Conservation (phyloP, 2,329 filamentous ascomycete species). For the Epichloe uncinata region DNA sequence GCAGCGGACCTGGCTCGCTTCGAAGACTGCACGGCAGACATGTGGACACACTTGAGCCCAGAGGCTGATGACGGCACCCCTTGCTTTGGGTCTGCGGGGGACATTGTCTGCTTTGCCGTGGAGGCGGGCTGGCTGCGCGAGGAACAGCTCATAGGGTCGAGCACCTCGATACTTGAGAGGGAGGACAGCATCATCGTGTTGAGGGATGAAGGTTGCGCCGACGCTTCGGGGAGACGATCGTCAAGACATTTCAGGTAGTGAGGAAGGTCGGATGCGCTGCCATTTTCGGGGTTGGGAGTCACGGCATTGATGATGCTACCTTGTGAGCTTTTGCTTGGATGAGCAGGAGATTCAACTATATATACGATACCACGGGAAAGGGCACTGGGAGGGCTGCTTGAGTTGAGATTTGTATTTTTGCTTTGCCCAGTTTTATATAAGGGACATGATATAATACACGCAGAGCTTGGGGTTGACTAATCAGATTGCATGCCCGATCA, state of each 20-base stretch:
- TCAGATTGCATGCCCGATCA: no score
- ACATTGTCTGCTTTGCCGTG: constrained; percentile 42
- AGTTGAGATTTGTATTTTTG: not conserved
- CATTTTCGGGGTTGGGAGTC: no score
- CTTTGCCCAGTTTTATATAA: not conserved
- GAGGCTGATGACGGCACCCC: constrained; percentile 32
- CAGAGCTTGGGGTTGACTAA: no score
- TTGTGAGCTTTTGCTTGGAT: not conserved
- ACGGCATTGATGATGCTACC: no score
- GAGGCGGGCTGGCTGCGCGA: constrained; percentile 45
- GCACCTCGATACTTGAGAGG: constrained; percentile 21
- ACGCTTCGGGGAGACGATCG: constrained; percentile 13
- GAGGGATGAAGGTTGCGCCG: constrained; percentile 14
- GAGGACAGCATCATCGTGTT: constrained; percentile 29
- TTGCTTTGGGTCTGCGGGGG: constrained; percentile 40
- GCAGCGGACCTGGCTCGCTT: constrained; percentile 33
- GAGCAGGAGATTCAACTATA: not conserved
- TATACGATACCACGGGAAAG: not conserved
- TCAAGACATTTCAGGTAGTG: constrained; percentile 7
- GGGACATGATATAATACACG: not conserved
- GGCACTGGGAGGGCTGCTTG: not conserved
- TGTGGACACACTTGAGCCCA: constrained; percentile 41
- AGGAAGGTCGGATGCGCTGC: not conserved
- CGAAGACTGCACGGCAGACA: constrained; percentile 33
- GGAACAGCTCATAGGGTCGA: constrained; percentile 32